phyloP scores from a whole-genome alignment of 1,284 basidiomycete species.

The Amylostereum chailletii region DNA sequence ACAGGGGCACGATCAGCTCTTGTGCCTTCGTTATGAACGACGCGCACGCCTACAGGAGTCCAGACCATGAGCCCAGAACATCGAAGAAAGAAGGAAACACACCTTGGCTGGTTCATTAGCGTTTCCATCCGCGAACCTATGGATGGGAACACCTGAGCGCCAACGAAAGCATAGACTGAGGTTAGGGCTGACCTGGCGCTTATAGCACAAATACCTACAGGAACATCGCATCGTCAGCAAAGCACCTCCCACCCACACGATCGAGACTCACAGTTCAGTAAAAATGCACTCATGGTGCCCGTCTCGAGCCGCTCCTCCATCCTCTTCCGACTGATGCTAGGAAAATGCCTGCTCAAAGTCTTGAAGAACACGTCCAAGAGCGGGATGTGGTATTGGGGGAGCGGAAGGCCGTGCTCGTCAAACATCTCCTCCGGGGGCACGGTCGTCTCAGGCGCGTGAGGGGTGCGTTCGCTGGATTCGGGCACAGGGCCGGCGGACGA shows the following conservation, averaged over 20 bases:
- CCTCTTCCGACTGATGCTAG: constrained; percentile 23
- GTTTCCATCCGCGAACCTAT: background rate
- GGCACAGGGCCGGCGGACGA: constrained; percentile 11
- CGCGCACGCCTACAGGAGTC: constrained; percentile 18
- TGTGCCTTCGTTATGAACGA: constrained; percentile 34
- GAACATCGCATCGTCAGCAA: background rate
- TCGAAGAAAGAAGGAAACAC: background rate
- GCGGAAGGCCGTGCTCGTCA: constrained; percentile 25
- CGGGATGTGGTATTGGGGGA: constrained; percentile 23
- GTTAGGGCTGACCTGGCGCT: constrained; percentile 20
- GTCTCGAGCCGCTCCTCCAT: constrained; percentile 27
- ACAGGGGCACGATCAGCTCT: constrained; percentile 27
- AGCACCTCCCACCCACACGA: background rate
- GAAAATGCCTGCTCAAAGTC: constrained; percentile 28
- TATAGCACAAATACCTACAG: constrained; percentile 23
- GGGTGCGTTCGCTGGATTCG: constrained; percentile 11
- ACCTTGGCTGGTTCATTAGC: background rate
- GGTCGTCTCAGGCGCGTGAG: constrained; percentile 3
- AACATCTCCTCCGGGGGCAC: constrained; percentile 20
- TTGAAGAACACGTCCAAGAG: constrained; percentile 27
- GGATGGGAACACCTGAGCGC: background rate
- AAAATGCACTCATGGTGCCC: constrained; percentile 31
- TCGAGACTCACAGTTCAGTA: constrained; percentile 21
- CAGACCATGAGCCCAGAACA: background rate
- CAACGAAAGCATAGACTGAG: background rate